Base-by-base conservation (phyloP, 805 yeast genomes). In the Jamesozyma rosinii region DNA sequence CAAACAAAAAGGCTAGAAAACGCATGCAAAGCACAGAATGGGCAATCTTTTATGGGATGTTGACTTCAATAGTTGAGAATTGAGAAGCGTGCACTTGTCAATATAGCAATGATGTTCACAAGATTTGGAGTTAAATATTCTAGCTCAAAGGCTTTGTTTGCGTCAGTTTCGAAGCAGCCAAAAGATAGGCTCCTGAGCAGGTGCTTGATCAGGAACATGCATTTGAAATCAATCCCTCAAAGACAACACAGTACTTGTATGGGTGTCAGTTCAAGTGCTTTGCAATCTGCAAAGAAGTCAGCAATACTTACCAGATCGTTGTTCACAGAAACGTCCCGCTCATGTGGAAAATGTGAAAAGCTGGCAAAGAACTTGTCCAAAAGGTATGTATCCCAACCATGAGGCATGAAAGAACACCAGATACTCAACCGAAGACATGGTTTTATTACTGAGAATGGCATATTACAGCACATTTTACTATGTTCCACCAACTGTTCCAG, bases 271-370 rank as follows among this genome's bases (percentile, higher is more conserved):
- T 24, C 11, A 24, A n/a, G n/a, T n/a, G n/a, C n/a, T n/a, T n/a
- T n/a, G n/a, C n/a, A n/a, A n/a, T n/a, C n/a, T n/a, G n/a, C n/a
- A n/a, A n/a, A 24, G 11, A 24, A 24, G 11, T 24, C 29, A 24
- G 29, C 29, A 24, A 24, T 24, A 24, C 11, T 24, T 8, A 24
- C 20, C 3, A 47, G 52, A 29, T 30, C 37, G 2, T 33, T 49
- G 6, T 48, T 49, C 42, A 48, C 51, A 13, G 41, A 27, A 6
- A 44, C 51, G 9, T 27, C 19, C n/a, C 49, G 42, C 33, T 35
- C 45, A 14, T 49, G 53, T 44, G 48, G 37, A 3, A 49, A 49
- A 41, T 49, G 53, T 30, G 41, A 49, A 18, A 48, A 44, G 35
- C 26, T 27, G 20, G 15, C 39, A 19, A 37, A 45, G 20, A 42